Evolutionary conservation across 768 basidiomycete genomes (phyloP), one percentile per base, ranked within the genome.

Genomic region (Lentinus tigrinus): DNA sequence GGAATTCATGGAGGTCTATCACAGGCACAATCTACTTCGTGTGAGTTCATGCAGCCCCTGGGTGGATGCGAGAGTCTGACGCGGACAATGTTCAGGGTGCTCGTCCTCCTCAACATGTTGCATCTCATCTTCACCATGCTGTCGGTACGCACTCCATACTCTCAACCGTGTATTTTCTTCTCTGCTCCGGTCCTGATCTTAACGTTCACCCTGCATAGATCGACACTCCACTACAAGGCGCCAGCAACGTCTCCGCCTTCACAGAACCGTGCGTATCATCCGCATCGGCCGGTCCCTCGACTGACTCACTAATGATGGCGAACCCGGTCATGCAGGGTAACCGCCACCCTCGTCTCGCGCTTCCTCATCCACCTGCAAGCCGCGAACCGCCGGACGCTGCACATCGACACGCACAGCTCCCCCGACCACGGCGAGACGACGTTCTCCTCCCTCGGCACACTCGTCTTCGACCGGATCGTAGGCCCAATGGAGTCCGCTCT

Each of bases 361-460:
- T 54, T 54, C 42, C 43, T 54, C 43, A 40, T 54, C 14, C 27
- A 54, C 42, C 52, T 54, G 10, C 52, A 47, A 21, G 27, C 26
- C 19, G 42, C 26, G 6, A 27, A 23, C 49, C 40, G 47, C 13
- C n/a, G 24, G 2, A 24, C 44, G 44, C 14, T 27, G 23, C 19
- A 27, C 44, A 27, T 24, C 23, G 16, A 5, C 23, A 16, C 26
- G 21, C 21, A 47, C 23, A 23, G 23, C 27, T 34, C 9, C 24
- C 27, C 17, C 44, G 3, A 19, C 19, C 44, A n/a, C 23, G n/a
- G 13, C 4, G 6, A 19, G 10, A 19, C n/a, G 19, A 24, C 23
- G 19, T 46, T 23, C 44, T 19, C 23, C 7, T n/a, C 44, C 19
- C n/a, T 46, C 19, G 24, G 44, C 44, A 21, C 44, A 9, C 11